Percentiles rank a stretch among this genome's conserved stretches.
Conservation (phyloP, 2,329 filamentous ascomycete genomes). For the Penicillium glabrum region DNA sequence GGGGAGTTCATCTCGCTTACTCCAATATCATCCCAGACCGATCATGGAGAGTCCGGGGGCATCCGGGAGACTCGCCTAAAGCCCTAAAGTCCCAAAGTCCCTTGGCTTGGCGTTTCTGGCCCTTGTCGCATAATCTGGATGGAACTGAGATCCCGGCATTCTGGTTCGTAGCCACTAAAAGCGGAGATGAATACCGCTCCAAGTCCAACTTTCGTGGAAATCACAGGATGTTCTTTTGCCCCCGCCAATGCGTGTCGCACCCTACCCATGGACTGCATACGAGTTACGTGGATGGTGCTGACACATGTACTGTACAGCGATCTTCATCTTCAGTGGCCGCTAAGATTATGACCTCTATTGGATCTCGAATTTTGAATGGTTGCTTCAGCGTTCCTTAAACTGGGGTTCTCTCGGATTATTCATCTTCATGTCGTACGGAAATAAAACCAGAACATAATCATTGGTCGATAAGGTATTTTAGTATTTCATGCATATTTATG, state of each 20-base stretch:
- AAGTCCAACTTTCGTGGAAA: neutral
- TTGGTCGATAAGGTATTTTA: neutral
- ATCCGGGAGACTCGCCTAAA: neutral
- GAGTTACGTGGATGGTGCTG: neutral
- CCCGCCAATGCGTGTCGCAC: neutral
- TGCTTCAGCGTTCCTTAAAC: neutral
- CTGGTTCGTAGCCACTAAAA: conserved; percentile 10
- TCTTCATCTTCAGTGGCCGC: neutral
- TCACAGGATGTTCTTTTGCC: neutral
- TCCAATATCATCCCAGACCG: neutral
- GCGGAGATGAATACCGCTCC: conserved; percentile 6
- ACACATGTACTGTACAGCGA: neutral
- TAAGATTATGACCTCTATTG: neutral
- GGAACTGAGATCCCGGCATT: conserved; percentile 5
- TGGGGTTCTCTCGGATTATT: too few species aligned
- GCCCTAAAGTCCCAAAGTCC: neutral
- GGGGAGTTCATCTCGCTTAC: too few species aligned
- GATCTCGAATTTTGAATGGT: neutral
- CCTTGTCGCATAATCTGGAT: neutral
- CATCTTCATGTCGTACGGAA: neutral
- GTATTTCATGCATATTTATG: neutral
- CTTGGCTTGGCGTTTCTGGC: neutral
- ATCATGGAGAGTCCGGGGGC: neutral
- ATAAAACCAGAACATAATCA: neutral
- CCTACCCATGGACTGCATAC: neutral